These are phyloP conservation scores for Irpex sp. DNA, from an alignment of 1,284 basidiomycete genomes.

Conservation along the genomic window DNA sequence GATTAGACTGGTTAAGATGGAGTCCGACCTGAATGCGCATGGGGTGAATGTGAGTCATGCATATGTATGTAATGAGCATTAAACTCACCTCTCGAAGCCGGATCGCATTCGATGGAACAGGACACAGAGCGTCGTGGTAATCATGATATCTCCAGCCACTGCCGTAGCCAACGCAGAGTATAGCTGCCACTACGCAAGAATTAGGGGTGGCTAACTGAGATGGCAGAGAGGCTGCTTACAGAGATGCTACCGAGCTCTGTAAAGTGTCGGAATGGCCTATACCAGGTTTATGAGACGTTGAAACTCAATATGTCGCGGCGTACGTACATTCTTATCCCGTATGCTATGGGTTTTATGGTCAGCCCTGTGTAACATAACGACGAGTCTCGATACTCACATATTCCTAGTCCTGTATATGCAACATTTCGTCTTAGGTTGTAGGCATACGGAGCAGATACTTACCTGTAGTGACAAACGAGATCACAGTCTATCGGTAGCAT, in stretches of 20 bases:
- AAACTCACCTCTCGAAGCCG: slow-evolving; percentile 1
- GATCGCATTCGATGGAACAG: slow-evolving; percentile 5
- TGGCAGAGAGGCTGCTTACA: neutral
- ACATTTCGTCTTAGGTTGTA: neutral
- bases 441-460: neutral
- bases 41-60: neutral
- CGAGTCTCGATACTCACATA: neutral
- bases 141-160: neutral
- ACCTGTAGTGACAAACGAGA: neutral
- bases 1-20: slow-evolving; percentile 1
- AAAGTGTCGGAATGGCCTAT: neutral
- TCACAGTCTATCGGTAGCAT: neutral
- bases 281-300: neutral
- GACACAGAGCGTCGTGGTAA: slow-evolving; percentile 1
- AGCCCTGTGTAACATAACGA: neutral
- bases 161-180: slow-evolving; percentile 3
- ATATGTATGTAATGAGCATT: neutral
- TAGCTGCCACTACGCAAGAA: slow-evolving; percentile 1
- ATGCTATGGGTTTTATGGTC: neutral
- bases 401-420: neutral
- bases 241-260: neutral
- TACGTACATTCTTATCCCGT: slow-evolving; percentile 7
- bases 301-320: neutral
- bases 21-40: neutral
- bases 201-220: neutral